Evolutionary conservation across 169 alveolate species (phyloP).

Genomic region (Perkinsus chesapeaki): DNA sequence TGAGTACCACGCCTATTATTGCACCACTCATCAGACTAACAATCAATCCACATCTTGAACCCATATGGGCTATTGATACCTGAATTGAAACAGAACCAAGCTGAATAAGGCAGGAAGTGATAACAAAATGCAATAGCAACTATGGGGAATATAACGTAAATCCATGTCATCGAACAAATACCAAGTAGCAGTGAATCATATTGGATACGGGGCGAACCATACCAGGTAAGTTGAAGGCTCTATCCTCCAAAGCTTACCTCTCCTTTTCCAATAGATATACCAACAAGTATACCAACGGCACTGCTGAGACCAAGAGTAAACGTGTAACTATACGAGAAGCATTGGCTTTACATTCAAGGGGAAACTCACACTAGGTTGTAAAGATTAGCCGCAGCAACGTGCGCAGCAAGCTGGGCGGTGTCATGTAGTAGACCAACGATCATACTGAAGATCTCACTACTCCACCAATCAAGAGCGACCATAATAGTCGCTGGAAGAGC

Average conservation of each 20-base stretch:
- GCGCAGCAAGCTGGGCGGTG: neutral
- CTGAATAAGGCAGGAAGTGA: too few species aligned
- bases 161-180: neutral
- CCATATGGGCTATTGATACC: neutral
- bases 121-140: too few species aligned
- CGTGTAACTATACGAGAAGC: too few species aligned
- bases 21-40: neutral
- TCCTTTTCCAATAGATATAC: neutral
- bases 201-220: too few species aligned
- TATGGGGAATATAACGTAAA: too few species aligned
- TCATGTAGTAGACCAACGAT: neutral
- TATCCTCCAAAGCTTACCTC: neutral
- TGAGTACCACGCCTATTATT: neutral
- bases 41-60: neutral
- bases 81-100: neutral
- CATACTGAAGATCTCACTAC: neutral
- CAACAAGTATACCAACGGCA: neutral
- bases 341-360: too few species aligned
- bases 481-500: neutral
- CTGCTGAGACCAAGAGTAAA: neutral
- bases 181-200: too few species aligned
- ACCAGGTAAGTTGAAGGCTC: too few species aligned
- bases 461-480: neutral
- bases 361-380: neutral
- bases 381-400: neutral